Conservation (phyloP, 306 rosid species). For the Vigna reflexopilosa region DNA sequence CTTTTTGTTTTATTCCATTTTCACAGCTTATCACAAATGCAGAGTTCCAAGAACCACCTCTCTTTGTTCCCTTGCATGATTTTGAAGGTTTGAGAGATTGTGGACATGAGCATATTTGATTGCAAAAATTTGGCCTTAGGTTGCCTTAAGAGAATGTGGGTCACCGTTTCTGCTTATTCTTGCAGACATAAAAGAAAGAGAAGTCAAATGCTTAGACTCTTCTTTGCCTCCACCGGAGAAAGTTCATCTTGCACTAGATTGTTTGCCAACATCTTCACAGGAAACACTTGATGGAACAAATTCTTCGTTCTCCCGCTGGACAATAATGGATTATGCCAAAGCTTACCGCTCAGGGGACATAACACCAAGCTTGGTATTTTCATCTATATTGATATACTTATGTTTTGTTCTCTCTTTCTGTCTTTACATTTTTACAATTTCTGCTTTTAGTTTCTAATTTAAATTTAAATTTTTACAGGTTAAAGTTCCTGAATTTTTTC, state of each 20-base stretch:
- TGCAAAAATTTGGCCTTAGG: not conserved
- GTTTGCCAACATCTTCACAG: slow-evolving; percentile 56
- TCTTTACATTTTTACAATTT: too few relatives aligned
- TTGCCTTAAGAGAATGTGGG: slow-evolving; percentile 13
- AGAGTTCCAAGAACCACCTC: slow-evolving; percentile 74
- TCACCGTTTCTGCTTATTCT: slow-evolving; percentile 23
- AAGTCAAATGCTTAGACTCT: slow-evolving; percentile 63
- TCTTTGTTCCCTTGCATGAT: slow-evolving; percentile 74
- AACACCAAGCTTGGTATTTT: slow-evolving; percentile 77
- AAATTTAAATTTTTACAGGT: too few relatives aligned
- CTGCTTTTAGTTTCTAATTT: too few relatives aligned
- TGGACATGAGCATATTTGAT: slow-evolving; percentile 2
- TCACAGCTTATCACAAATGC: slow-evolving; percentile 83
- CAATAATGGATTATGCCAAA: slow-evolving; percentile 75
- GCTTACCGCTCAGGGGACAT: slow-evolving; percentile 67
- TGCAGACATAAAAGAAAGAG: slow-evolving; percentile 62
- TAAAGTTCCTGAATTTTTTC: too few relatives aligned
- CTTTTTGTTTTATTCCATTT: slow-evolving; percentile 2
- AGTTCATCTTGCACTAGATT: slow-evolving; percentile 67
- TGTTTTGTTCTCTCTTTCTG: not conserved
- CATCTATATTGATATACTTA: not conserved
- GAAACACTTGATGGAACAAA: slow-evolving; percentile 35
- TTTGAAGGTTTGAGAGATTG: slow-evolving; percentile 60
- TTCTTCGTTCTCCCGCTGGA: slow-evolving; percentile 65
- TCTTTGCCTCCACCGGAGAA: slow-evolving; percentile 63